Evolutionary conservation across 2,329 filamentous ascomycete species (phyloP).

Genomic region (Aureobasidium sp.): DNA sequence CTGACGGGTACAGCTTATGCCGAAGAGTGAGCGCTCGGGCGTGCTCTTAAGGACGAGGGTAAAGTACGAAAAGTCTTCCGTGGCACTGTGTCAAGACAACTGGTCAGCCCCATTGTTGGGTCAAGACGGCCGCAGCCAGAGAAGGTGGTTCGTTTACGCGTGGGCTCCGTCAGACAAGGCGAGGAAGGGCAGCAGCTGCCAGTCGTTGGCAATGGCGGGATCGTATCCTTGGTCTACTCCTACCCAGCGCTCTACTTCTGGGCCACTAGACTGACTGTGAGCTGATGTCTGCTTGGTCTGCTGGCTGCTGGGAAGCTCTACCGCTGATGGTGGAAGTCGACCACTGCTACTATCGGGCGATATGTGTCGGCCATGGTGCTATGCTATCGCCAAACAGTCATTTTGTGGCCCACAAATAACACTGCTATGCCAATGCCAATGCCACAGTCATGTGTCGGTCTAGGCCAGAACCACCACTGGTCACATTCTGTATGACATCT

Average conservation of each 20-base stretch:
- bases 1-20: slow-evolving; percentile 91
- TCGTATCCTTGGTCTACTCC: slow-evolving; percentile 67
- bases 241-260: slow-evolving; percentile 91
- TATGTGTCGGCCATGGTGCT: slow-evolving; percentile 15
- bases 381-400: slow-evolving; percentile 7
- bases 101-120: not conserved
- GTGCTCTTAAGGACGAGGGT: slow-evolving; percentile 59
- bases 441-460: not conserved
- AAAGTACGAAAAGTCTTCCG: slow-evolving; percentile 98
- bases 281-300: not conserved
- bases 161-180: slow-evolving; percentile 93
- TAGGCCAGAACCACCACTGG: not conserved
- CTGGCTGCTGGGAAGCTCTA: slow-evolving; percentile 18
- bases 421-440: slow-evolving; percentile 1
- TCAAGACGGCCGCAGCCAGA: not conserved
- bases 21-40: slow-evolving; percentile 74
- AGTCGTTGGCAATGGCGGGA: slow-evolving; percentile 77
- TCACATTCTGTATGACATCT: slow-evolving; percentile 6
- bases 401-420: not conserved
- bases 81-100: slow-evolving; percentile 49
- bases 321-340: slow-evolving; percentile 49
- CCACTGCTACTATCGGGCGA: slow-evolving; percentile 43
- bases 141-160: slow-evolving; percentile 52
- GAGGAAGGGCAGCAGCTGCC: slow-evolving; percentile 92
- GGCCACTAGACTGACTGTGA: slow-evolving; percentile 52